phyloP scores from a whole-genome alignment of 805 yeast species.

The Debaryomyces prosopidis region DNA sequence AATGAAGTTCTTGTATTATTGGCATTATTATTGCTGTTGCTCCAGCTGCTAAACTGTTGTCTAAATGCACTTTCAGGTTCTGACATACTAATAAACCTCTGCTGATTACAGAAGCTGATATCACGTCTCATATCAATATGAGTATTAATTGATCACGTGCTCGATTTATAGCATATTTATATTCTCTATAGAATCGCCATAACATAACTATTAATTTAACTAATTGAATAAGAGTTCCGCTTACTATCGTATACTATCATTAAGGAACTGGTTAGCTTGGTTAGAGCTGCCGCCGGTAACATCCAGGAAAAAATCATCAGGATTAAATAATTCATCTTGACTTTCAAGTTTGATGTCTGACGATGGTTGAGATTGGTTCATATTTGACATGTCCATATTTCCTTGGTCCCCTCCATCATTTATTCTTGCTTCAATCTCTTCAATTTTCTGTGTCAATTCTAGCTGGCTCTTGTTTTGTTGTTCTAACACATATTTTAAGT shows the following conservation, averaged over 20 bases:
- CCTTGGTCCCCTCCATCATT: background rate
- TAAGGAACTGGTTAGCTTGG: background rate
- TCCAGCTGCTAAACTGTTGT: conserved; percentile 37
- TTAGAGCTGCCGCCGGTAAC: conserved; percentile 9
- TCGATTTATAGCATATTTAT: background rate
- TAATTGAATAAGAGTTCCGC: background rate
- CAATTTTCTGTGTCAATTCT: conserved; percentile 32
- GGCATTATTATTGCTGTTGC: conserved; percentile 9
- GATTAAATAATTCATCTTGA: conserved; percentile 19
- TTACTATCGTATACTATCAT: background rate
- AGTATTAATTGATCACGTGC: background rate
- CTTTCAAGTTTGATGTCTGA: conserved; percentile 4
- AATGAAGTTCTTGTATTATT: conserved; percentile 11
- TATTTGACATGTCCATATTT: background rate
- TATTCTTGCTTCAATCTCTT: conserved; percentile 12
- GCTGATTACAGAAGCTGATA: background rate
- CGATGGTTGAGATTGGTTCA: background rate
- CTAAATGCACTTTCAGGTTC: conserved; percentile 36
- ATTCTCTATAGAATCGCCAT: background rate
- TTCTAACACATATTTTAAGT: conserved; percentile 59
- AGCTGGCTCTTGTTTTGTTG: conserved; percentile 52
- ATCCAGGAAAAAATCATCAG: conserved; percentile 28
- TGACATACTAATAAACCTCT: conserved; percentile 18
- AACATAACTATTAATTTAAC: background rate
- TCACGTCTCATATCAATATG: too few species aligned